Evolutionary conservation across 768 basidiomycete species (phyloP), one percentile per base, ranked within the genome.

Genomic region (Cyathus striatus): DNA sequence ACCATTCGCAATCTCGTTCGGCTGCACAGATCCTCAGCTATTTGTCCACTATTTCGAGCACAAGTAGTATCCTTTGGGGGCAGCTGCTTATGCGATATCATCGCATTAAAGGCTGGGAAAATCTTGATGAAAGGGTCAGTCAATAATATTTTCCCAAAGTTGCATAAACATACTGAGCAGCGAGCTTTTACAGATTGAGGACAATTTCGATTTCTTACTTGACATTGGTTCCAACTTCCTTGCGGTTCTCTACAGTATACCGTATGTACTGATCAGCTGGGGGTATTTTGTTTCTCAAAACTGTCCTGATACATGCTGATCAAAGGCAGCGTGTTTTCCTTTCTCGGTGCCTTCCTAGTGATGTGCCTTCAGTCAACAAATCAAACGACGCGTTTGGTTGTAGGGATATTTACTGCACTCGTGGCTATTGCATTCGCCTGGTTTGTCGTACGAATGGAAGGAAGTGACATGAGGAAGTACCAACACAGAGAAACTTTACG

Each of bases 21-120:
- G 35, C 59, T 3, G 52, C 61, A 2, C 60, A 65, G 46, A 55
- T 66, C 30, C 42, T 56, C 13, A 66, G 67, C 46, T 63, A 60
- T 10, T 35, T 64, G 3, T 67, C 65, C 6, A 56, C 59, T 42
- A 43, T 63, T 2, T 51, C 46, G 9, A 60, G 59, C 26, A 43
- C 61, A 3, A 65, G 66, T 18, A 58, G 59, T 38, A 65, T 63
- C 41, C 36, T 64, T 12, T 30, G 53, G 1, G 57, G 57, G 17
- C 49, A 63, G 24, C 41, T 62, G 14, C 55, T 65, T 7, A 45
- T 60, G 25, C 59, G 63, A 1, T 45, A 45, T 32, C 54, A 62
- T 26, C 46, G 36, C 16, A 44, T 39, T 14, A 48, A 37, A 33
- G 42, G 46, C 6, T 38, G 35, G 37, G 42, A 48, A 10, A 48